These are phyloP conservation scores for Cichorium intybus DNA, from an alignment of 140 eudicot species.

Conservation along the genomic window DNA sequence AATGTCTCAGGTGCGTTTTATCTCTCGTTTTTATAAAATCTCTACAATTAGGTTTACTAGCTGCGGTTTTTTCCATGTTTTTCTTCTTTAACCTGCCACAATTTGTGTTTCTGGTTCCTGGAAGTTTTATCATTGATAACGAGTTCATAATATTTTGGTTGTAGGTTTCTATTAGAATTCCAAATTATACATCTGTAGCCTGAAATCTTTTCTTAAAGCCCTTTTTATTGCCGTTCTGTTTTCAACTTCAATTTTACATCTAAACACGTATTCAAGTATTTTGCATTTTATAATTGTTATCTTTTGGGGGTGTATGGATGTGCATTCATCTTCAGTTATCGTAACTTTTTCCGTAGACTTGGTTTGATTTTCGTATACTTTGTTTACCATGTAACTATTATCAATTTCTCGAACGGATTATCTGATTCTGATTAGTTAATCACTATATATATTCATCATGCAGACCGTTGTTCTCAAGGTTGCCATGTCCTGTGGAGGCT, in stretches of 20 bases:
- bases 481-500: slow-evolving; percentile 79
- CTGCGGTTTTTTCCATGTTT: background rate
- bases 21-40: background rate
- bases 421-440: background rate
- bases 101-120: background rate
- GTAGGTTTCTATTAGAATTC: background rate
- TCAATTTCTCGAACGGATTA: background rate
- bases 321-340: too few species aligned
- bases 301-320: background rate
- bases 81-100: background rate
- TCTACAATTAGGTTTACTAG: too few species aligned
- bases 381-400: too few species aligned
- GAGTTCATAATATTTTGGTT: background rate
- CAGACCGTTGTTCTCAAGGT: slow-evolving; percentile 83
- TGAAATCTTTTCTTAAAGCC: background rate
- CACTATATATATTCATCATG: background rate
- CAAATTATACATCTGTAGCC: background rate
- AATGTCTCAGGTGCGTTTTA: slow-evolving; percentile 1
- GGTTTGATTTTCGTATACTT: too few species aligned
- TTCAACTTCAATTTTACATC: too few species aligned
- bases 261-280: background rate
- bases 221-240: too few species aligned
- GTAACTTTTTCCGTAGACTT: too few species aligned
- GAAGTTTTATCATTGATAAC: background rate
- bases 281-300: too few species aligned